Conservation (phyloP, 1,284 basidiomycete genomes). For the Cystobasidiaceae sp. region DNA sequence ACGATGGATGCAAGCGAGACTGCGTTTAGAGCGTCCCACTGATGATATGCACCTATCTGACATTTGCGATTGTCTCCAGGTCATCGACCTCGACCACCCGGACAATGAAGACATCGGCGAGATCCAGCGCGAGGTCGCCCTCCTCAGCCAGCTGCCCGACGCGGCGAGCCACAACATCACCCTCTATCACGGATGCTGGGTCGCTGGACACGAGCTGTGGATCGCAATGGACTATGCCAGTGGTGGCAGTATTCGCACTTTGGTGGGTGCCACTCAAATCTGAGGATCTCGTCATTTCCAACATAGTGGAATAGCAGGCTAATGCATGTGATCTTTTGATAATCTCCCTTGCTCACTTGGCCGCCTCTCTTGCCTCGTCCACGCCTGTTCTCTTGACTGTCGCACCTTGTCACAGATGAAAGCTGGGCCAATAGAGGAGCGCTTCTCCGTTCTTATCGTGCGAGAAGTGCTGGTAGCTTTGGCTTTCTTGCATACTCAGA, state of each 20-base stretch:
- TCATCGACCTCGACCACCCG: constrained; percentile 94
- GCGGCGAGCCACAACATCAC: constrained; percentile 82
- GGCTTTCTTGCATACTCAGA: constrained; percentile 81
- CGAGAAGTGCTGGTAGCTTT: constrained; percentile 84
- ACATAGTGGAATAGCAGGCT: too few species aligned
- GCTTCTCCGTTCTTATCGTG: constrained; percentile 78
- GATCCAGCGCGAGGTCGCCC: constrained; percentile 92
- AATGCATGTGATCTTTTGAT: too few species aligned
- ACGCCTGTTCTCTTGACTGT: not conserved
- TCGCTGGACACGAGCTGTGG: constrained; percentile 93
- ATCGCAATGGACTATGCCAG: constrained; percentile 98
- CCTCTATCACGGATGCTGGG: constrained; percentile 90
- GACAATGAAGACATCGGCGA: constrained; percentile 89
- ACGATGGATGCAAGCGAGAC: not conserved
- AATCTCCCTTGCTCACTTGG: not conserved
- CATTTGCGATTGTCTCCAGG: constrained; percentile 52
- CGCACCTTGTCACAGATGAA: constrained; percentile 63
- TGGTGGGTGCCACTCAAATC: constrained; percentile 51
- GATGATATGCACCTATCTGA: not conserved
- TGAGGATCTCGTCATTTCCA: too few species aligned
- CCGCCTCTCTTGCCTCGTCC: not conserved
- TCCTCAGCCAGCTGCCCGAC: constrained; percentile 75
- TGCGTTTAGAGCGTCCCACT: too few species aligned
- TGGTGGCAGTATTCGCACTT: constrained; percentile 86
- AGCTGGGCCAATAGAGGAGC: constrained; percentile 74